phyloP scores from a whole-genome alignment of 768 basidiomycete species.

The Boletus rex-veris region DNA sequence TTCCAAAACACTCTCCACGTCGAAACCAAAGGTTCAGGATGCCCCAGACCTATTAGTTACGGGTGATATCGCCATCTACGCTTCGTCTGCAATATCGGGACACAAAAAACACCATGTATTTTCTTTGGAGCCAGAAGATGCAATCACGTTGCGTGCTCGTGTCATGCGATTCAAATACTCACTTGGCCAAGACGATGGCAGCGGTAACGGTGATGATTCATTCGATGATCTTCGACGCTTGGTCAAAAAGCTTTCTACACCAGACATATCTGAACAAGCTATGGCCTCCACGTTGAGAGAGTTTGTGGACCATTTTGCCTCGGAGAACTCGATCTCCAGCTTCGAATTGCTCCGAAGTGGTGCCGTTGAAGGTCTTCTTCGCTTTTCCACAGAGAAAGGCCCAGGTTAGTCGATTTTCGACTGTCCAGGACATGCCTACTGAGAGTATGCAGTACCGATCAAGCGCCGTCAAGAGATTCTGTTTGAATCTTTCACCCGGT shows the following conservation, averaged over 20 bases:
- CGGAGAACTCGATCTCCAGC: constrained; percentile 81
- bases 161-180: constrained; percentile 85
- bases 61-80: constrained; percentile 35
- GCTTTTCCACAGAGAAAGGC: constrained; percentile 72
- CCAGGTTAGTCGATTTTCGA: constrained; percentile 7
- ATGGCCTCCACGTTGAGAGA: constrained; percentile 60
- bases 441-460: constrained; percentile 49
- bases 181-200: constrained; percentile 49
- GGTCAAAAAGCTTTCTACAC: constrained; percentile 58
- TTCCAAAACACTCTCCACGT: constrained; percentile 52
- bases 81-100: constrained; percentile 51
- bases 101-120: constrained; percentile 69
- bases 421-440: constrained; percentile 1
- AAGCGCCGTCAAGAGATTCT: constrained; percentile 72
- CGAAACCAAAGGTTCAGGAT: constrained; percentile 48
- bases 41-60: constrained; percentile 32
- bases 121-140: constrained; percentile 81
- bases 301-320: constrained; percentile 78
- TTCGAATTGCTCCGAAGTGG: constrained; percentile 96
- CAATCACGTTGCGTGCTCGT: constrained; percentile 86
- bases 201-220: constrained; percentile 55
- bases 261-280: constrained; percentile 58
- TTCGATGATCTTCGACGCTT: constrained; percentile 60
- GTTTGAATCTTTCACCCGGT: constrained; percentile 70
- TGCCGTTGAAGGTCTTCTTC: constrained; percentile 80